Evolutionary conservation across 176 grass and related monocot genomes (phyloP).

Genomic region (Ampelocalamus luodianensis): DNA sequence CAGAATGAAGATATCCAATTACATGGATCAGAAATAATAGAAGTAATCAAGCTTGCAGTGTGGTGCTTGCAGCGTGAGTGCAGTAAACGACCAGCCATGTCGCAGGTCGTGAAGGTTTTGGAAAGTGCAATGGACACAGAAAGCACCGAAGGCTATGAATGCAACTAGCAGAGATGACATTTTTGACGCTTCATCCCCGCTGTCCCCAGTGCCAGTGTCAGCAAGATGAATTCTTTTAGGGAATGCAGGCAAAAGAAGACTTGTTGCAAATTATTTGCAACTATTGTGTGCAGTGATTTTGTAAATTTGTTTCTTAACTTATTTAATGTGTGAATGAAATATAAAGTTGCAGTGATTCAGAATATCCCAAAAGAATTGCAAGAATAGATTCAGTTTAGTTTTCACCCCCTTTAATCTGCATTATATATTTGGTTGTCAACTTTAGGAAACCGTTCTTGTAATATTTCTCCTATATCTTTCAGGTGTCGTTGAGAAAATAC

Average conservation of each 20-base stretch:
- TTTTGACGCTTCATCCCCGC: conserved; percentile 50
- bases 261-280: neutral
- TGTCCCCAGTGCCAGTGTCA: conserved; percentile 44
- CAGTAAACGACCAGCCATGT: conserved; percentile 65
- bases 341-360: neutral
- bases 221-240: conserved; percentile 38
- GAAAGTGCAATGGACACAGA: conserved; percentile 65
- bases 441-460: neutral
- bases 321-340: conserved; percentile 22
- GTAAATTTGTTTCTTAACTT: conserved; percentile 35
- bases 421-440: neutral
- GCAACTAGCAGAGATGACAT: conserved; percentile 47
- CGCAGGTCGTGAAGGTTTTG: conserved; percentile 77
- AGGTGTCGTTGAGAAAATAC: neutral
- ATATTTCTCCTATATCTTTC: neutral
- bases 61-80: conserved; percentile 79
- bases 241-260: conserved; percentile 2
- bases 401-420: neutral
- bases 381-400: neutral
- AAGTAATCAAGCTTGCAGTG: conserved; percentile 73
- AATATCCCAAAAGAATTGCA: neutral
- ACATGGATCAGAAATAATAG: conserved; percentile 51
- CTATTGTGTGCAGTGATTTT: neutral
- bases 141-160: conserved; percentile 52
- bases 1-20: conserved; percentile 54